phyloP scores from a whole-genome alignment of 345 rosid genomes.

The Conringia planisiliqua region DNA sequence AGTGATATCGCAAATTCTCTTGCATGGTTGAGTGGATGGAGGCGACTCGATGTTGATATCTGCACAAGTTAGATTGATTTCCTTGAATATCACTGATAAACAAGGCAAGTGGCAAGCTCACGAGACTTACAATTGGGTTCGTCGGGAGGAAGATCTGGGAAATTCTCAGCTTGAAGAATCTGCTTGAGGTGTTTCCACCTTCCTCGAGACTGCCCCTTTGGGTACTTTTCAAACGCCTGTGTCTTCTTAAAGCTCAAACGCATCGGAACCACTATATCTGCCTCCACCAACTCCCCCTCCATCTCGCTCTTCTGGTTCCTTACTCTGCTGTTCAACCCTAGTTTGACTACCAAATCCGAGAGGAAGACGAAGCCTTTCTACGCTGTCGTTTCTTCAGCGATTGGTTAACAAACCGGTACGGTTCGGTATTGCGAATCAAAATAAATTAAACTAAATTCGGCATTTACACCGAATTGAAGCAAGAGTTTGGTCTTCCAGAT shows the following conservation, averaged over 20 bases:
- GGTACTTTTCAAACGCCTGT: slow-evolving; percentile 74
- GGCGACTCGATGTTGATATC: slow-evolving; percentile 89
- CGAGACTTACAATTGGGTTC: slow-evolving; percentile 60
- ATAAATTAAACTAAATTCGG: too few species aligned
- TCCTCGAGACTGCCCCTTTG: slow-evolving; percentile 77
- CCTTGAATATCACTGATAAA: too few species aligned
- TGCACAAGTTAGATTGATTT: slow-evolving; percentile 18
- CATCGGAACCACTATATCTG: slow-evolving; percentile 70
- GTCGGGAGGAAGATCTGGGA: slow-evolving; percentile 51
- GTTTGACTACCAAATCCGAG: too few species aligned
- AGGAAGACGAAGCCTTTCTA: too few species aligned
- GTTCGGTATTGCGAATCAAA: too few species aligned
- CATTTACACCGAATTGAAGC: too few species aligned
- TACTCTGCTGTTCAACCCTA: too few species aligned
- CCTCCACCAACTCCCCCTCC: slow-evolving; percentile 64
- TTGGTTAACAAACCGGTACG: too few species aligned
- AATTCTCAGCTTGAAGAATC: slow-evolving; percentile 83
- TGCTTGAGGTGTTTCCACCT: slow-evolving; percentile 98
- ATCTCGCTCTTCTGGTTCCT: too few species aligned
- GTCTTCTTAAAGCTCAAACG: slow-evolving; percentile 70
- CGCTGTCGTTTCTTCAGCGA: too few species aligned
- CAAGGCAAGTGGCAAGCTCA: neutral
- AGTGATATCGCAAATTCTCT: slow-evolving; percentile 81
- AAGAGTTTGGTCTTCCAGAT: too few species aligned
- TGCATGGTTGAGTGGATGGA: slow-evolving; percentile 77